A percentile compares a stretch with the other conserved stretches of the same genome.
Evolutionary conservation across 371 early-diverging fungal species (phyloP).

Genomic region (Lichtheimia ornata): DNA sequence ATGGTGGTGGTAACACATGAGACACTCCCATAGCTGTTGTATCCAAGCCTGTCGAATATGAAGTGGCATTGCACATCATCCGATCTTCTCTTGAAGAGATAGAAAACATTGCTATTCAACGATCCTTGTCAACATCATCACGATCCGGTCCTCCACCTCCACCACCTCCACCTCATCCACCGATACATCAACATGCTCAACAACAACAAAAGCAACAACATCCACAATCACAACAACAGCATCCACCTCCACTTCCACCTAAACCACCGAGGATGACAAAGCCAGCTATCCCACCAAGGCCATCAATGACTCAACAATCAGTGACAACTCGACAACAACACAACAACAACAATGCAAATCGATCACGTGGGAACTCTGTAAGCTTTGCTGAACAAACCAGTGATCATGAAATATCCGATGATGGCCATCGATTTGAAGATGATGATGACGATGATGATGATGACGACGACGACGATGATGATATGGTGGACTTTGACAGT

Average conservation of each 20-base stretch:
- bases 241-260: slow-evolving; percentile 43
- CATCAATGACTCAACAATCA: slow-evolving; percentile 9
- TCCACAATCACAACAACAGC: slow-evolving; percentile 5
- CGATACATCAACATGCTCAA: slow-evolving; percentile 12
- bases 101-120: slow-evolving; percentile 34
- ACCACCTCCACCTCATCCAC: not conserved
- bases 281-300: slow-evolving; percentile 42
- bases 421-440: slow-evolving; percentile 1
- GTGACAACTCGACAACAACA: slow-evolving; percentile 2
- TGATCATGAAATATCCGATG: slow-evolving; percentile 23
- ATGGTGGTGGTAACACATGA: not conserved
- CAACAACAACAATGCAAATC: slow-evolving; percentile 13
- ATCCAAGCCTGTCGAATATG: slow-evolving; percentile 32
- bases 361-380: slow-evolving; percentile 43
- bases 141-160: not conserved
- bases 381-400: slow-evolving; percentile 36
- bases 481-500: slow-evolving; percentile 27
- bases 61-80: slow-evolving; percentile 29
- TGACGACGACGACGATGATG: slow-evolving; percentile 44
- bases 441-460: slow-evolving; percentile 29
- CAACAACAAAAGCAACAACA: slow-evolving; percentile 8
- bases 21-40: slow-evolving; percentile 26
- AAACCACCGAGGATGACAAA: slow-evolving; percentile 35
- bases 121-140: slow-evolving; percentile 3
- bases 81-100: slow-evolving; percentile 36